Base-by-base conservation (phyloP, 208 protist genomes). In the Acanthamoeba castellanii region DNA sequence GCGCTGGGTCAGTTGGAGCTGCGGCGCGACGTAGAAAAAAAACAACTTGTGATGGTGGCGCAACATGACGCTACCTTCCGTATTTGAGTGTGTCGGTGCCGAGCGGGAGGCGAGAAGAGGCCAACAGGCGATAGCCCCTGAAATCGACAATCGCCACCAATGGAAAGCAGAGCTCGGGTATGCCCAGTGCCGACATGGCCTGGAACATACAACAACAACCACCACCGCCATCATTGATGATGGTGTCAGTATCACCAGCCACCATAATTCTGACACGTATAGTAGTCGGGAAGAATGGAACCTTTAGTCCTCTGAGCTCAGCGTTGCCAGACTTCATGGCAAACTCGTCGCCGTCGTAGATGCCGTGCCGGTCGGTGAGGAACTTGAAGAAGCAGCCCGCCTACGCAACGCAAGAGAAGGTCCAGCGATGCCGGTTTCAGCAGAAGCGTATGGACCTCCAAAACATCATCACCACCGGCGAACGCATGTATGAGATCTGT, bases 371-470 rank as follows among this genome's bases (percentile, higher is more conserved):
- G 37, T 96, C 95, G 22, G 25, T 59, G 14, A 92, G 61, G 32
- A 96, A 96, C 55, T 96, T 96, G 55, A 94, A 96, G 37, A 96
- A 95, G 55, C 90, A 94, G 9, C 90, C 90, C 13, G 90, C 90
- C 89, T 93, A 18, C 55, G 34, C 22, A 91, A 91, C 18, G 37
- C 20, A 47, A 82, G 16, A 30, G 42, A 82, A 47, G 9, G 8
- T 13, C 7, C 27, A 52, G 52, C 52, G 52, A 57, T 57, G 16
- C 16, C 52, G 20, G n/a, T 37, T 32, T 20, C 18, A 37, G n/a
- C 0, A 42, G 30, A 0, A 32, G 30, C 1, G n/a, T 37, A 37
- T 78, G 70, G 37, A 3, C 37, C 37, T 37, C 37, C 37, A 37
- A 37, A 37, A n/a, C n/a, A n/a, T n/a, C 37, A 37, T 37, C 37